Percentiles rank a stretch among this genome's conserved stretches.
These are phyloP conservation scores for Cystobasidium slooffiae DNA, from an alignment of 1,284 basidiomycete species.

Conservation along the genomic window DNA sequence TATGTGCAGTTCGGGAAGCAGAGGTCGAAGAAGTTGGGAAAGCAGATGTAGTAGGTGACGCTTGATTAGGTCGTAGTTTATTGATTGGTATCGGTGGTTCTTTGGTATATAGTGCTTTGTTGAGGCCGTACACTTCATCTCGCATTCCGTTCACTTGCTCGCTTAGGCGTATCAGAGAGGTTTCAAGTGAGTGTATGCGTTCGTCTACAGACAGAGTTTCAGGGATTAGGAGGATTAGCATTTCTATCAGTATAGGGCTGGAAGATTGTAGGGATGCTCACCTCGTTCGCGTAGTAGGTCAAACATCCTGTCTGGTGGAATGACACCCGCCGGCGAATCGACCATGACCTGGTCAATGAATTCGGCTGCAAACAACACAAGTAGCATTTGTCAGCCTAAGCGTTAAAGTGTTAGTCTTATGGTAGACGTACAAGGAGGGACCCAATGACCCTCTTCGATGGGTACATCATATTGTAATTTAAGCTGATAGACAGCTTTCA, in stretches of 20 bases:
- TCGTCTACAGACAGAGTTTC: conserved; percentile 62
- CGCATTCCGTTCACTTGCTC: conserved; percentile 62
- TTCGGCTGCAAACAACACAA: conserved; percentile 46
- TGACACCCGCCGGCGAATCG: conserved; percentile 42
- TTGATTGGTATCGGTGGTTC: conserved; percentile 40
- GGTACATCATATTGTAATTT: conserved; percentile 82
- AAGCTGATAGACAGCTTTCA: conserved; percentile 84
- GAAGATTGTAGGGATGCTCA: conserved; percentile 3
- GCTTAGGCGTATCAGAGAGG: conserved; percentile 72
- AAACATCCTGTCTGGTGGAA: conserved; percentile 46
- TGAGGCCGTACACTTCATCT: conserved; percentile 48
- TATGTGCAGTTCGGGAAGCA: conserved; percentile 10
- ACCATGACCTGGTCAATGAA: conserved; percentile 47
- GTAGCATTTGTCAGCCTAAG: not conserved
- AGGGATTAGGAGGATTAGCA: conserved; percentile 1
- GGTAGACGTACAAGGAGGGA: conserved; percentile 76
- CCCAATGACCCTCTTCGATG: conserved; percentile 81
- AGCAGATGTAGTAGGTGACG: conserved; percentile 33
- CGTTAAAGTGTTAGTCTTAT: not conserved
- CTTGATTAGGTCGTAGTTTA: conserved; percentile 34
- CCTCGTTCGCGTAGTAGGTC: conserved; percentile 50
- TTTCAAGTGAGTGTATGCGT: conserved; percentile 70
- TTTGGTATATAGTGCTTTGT: conserved; percentile 44
- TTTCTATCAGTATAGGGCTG: not conserved
- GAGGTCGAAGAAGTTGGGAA: conserved; percentile 21